A percentile compares a stretch with the other conserved stretches of the same genome.
Conservation (phyloP, 208 protist species). For the Acanthamoeba castellanii region DNA sequence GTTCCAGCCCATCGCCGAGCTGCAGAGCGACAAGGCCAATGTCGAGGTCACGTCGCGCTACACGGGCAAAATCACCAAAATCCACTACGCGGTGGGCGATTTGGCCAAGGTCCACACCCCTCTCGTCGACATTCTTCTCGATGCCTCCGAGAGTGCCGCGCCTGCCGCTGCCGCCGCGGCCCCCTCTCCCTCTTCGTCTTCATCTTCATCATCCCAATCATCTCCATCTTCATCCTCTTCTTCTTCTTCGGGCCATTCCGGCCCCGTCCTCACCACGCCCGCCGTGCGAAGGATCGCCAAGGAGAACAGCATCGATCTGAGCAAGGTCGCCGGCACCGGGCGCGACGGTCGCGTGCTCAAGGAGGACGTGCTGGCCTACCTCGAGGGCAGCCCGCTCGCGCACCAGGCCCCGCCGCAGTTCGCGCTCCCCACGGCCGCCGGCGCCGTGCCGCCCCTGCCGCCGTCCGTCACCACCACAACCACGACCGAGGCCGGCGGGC, state of each 20-base stretch:
- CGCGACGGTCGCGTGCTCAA: conserved; percentile 94
- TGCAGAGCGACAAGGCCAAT: conserved; percentile 95
- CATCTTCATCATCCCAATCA: conserved; percentile 37
- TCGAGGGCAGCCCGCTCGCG: conserved; percentile 46
- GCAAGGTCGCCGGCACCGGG: conserved; percentile 73
- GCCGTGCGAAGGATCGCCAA: conserved; percentile 93
- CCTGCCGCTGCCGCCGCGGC: background rate
- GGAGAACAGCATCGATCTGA: conserved; percentile 92
- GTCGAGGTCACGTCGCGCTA: conserved; percentile 94
- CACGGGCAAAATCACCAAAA: conserved; percentile 91
- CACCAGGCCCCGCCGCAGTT: background rate
- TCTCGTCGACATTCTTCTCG: conserved; percentile 93
- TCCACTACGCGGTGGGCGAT: conserved; percentile 91
- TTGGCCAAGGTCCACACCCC: conserved; percentile 92
- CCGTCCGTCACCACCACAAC: background rate
- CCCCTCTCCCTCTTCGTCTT: background rate
- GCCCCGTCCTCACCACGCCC: conserved; percentile 94
- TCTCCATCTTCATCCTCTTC: background rate
- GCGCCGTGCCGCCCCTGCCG: background rate
- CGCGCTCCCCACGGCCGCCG: background rate
- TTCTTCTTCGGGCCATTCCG: background rate
- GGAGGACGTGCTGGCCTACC: conserved; percentile 90
- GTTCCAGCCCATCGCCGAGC: conserved; percentile 96
- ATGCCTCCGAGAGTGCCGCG: background rate
- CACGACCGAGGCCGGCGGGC: background rate